Evolutionary conservation across 2,329 filamentous ascomycete genomes (phyloP), one percentile per base, ranked within the genome.

Genomic region (Aspergillus hiratsukae): DNA sequence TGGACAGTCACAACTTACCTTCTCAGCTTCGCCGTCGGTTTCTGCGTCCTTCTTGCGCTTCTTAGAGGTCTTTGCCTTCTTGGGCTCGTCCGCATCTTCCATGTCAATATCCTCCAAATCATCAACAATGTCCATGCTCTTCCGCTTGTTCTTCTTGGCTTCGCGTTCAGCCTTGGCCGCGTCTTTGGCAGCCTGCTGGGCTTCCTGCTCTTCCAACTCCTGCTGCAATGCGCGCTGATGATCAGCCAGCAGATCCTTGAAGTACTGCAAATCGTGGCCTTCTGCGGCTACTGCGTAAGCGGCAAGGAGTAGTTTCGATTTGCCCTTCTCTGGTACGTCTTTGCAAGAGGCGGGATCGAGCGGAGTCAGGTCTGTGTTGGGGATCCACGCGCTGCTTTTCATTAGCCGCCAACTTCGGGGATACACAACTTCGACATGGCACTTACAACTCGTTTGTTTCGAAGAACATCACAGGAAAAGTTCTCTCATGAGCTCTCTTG

Each of bases 371-470:
- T 90, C 87, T 23, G 86, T 89, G 74, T 97, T 97, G 59, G 87
- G 83, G 62, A 93, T 90, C 93, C 93, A 99, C 40, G 90, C 89
- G 76, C 94, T 99, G 65, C 27, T 41, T 19, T 8, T 53, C 11
- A 61, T 66, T 60, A 66, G 62, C 35, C 31, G n/a, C 27, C 4
- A 7, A 9, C 25, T 28, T 4, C 35, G 45, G 31, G 52, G 8
- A 57, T 9, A 46, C 17, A 49, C 31, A 55, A 59, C 40, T 48
- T 50, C 45, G 29, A 52, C 27, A 29, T 49, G 48, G 21, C 25
- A 85, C 93, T 85, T 78, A 99, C 94, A 99, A 97, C 81, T 97
- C 93, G 69, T 97, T 97, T 40, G 92, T 96, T 61, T 85, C 81
- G 51, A 97, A 79, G 72, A 96, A 97, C 93, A 97, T 97, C 69